These are phyloP conservation scores for Pleurotus salmoneostramineus DNA, from an alignment of 768 basidiomycete genomes.

Conservation along the genomic window DNA sequence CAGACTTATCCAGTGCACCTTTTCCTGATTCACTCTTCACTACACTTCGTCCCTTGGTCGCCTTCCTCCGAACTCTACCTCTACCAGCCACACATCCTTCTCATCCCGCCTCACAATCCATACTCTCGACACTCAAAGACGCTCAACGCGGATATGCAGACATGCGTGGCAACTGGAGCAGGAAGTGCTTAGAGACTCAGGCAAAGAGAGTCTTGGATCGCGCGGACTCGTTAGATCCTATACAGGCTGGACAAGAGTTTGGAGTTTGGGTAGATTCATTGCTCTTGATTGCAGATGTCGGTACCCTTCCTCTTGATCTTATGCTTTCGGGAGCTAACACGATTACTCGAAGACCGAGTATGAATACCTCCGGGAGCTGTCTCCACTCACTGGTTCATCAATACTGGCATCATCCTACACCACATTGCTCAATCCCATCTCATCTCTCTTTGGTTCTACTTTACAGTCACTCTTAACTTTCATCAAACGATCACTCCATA, in stretches of 20 bases:
- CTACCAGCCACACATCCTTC: constrained; percentile 79
- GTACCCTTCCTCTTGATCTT: constrained; percentile 13
- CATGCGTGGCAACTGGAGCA: constrained; percentile 79
- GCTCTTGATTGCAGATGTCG: constrained; percentile 62
- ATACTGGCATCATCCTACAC: constrained; percentile 56
- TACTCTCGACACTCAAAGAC: constrained; percentile 63
- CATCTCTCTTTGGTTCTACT: constrained; percentile 61
- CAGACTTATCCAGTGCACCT: constrained; percentile 48
- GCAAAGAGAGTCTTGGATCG: constrained; percentile 68
- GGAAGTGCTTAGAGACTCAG: constrained; percentile 69
- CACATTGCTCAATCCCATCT: constrained; percentile 60
- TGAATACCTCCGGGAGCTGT: constrained; percentile 56
- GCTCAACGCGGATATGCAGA: constrained; percentile 82
- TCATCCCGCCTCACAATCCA: constrained; percentile 68
- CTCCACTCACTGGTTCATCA: constrained; percentile 49
- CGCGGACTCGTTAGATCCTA: constrained; percentile 63
- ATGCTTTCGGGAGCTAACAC: neutral
- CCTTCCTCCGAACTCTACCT: constrained; percentile 68
- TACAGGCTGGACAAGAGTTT: constrained; percentile 66
- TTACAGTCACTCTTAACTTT: constrained; percentile 58
- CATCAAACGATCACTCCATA: constrained; percentile 74
- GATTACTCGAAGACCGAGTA: constrained; percentile 55
- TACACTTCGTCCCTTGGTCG: constrained; percentile 59
- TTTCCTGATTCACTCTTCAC: constrained; percentile 52
- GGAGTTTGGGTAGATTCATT: constrained; percentile 67